These are phyloP conservation scores for Fusarium denticulatum DNA, from an alignment of 2,329 filamentous ascomycete genomes.

Conservation along the genomic window DNA sequence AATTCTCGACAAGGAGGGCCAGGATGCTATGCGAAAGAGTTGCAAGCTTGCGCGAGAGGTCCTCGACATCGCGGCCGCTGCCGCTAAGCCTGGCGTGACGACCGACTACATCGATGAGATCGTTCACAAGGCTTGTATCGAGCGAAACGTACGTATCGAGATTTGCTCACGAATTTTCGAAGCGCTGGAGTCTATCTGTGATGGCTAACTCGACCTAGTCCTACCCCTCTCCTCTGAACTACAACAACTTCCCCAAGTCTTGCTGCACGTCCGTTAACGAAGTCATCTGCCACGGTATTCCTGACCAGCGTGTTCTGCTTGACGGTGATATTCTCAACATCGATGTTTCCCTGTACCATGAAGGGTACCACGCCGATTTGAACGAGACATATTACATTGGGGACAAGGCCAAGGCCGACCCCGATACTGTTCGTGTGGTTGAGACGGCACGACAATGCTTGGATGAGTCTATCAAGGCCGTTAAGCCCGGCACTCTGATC, in stretches of 20 bases:
- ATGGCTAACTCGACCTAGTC: conserved; percentile 63
- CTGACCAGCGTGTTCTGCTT: conserved; percentile 84
- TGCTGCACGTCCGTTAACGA: conserved; percentile 97
- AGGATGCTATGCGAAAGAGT: conserved; percentile 92
- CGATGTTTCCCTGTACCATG: conserved; percentile 93
- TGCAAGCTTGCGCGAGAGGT: conserved; percentile 90
- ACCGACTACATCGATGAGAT: conserved; percentile 96
- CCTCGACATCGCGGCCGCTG: conserved; percentile 87
- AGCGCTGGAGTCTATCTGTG: not conserved
- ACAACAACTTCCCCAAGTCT: conserved; percentile 96
- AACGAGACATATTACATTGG: conserved; percentile 99
- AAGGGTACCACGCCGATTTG: conserved; percentile 93
- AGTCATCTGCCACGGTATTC: conserved; percentile 98
- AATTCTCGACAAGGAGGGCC: conserved; percentile 80
- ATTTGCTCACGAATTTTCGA: not conserved
- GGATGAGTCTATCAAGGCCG: conserved; percentile 87
- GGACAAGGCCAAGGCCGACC: conserved; percentile 82
- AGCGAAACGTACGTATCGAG: conserved; percentile 77
- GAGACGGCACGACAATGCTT: conserved; percentile 91
- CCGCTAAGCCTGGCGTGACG: conserved; percentile 87
- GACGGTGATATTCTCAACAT: conserved; percentile 98
- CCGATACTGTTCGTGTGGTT: conserved; percentile 88
- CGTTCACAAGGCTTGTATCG: conserved; percentile 93
- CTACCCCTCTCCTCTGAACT: conserved; percentile 94
- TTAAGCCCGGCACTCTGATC: conserved; percentile 93